Percentiles rank a stretch among this genome's conserved stretches.
These are phyloP conservation scores for Roridomyces roridus DNA, from an alignment of 768 basidiomycete genomes.

Conservation along the genomic window DNA sequence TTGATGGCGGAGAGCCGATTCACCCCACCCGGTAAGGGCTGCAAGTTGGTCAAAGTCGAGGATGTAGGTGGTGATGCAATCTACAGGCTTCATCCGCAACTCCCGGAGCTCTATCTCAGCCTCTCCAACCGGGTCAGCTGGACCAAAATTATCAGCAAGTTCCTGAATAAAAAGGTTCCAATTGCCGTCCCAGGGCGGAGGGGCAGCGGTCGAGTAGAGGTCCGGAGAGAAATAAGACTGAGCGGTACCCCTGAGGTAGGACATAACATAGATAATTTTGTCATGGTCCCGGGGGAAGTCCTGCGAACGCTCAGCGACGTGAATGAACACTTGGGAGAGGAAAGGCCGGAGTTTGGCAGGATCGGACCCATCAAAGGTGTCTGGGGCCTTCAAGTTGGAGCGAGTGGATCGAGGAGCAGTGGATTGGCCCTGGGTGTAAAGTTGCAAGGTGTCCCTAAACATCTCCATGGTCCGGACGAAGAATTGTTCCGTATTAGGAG, in stretches of 20 bases:
- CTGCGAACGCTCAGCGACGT: too few species aligned
- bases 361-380: too few species aligned
- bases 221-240: too few species aligned
- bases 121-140: neutral
- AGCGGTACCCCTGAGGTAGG: neutral
- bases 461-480: too few species aligned
- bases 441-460: too few species aligned
- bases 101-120: neutral
- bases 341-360: too few species aligned
- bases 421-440: too few species aligned
- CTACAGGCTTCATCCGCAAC: neutral
- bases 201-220: neutral
- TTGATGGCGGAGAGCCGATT: slow-evolving; percentile 14
- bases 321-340: too few species aligned
- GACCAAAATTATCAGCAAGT: neutral
- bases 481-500: too few species aligned
- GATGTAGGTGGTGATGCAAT: slow-evolving; percentile 3
- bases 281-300: neutral
- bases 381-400: too few species aligned
- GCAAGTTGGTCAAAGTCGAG: slow-evolving; percentile 16
- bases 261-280: neutral
- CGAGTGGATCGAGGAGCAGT: too few species aligned
- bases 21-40: slow-evolving; percentile 1
- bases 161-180: neutral
- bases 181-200: neutral